Evolutionary conservation across 805 yeast genomes (phyloP).

Genomic region (Ogataea glucozyma): DNA sequence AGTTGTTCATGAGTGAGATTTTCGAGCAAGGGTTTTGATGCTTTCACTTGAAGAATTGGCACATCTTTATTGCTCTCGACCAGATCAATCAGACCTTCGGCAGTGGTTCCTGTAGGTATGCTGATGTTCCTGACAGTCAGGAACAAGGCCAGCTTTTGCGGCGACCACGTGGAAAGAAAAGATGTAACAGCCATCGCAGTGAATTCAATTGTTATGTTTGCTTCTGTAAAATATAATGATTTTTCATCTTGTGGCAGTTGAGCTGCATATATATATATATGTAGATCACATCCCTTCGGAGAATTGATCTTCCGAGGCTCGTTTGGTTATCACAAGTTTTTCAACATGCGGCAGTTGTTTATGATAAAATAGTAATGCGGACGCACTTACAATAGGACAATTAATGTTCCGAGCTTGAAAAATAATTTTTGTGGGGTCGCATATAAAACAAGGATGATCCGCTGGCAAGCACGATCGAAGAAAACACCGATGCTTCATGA

Average conservation of each 20-base stretch:
- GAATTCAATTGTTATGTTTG: no score
- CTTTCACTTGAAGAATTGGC: conserved; percentile 2
- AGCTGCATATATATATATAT: background rate
- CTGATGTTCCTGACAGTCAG: conserved; percentile 1
- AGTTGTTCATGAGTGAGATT: conserved; percentile 4
- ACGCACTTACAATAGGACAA: no score
- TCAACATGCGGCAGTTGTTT: no score
- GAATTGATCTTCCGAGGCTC: background rate
- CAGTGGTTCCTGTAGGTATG: background rate
- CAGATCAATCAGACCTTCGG: background rate
- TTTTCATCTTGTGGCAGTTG: no score
- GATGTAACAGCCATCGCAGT: background rate
- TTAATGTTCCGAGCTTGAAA: no score
- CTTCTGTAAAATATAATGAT: no score
- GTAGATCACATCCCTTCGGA: background rate
- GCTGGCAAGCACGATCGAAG: background rate
- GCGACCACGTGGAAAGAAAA: conserved; percentile 1
- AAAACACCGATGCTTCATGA: no score
- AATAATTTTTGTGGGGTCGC: background rate
- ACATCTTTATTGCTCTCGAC: conserved; percentile 4
- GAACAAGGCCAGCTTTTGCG: conserved; percentile 1
- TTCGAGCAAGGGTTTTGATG: background rate
- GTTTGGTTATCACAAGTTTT: no score
- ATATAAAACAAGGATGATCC: background rate
- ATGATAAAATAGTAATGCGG: no score